A percentile compares a stretch with the other conserved stretches of the same genome.
phyloP scores from a whole-genome alignment of 805 yeast species.

The Kregervanrija fluxuum region DNA sequence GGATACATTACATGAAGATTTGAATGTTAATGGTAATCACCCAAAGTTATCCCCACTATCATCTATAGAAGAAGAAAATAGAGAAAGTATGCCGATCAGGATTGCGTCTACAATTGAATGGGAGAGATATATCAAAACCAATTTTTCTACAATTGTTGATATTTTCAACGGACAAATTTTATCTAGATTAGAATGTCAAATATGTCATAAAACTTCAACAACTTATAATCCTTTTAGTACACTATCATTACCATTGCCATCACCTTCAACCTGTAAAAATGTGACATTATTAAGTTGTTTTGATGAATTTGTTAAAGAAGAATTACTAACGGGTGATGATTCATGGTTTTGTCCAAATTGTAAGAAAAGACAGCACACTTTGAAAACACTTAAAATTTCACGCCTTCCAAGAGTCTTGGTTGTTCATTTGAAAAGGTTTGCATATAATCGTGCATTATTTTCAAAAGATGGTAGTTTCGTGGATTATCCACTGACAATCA shows the following conservation, averaged over 20 bases:
- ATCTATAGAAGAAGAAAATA: slow-evolving; percentile 44
- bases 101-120: slow-evolving; percentile 85
- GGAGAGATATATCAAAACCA: slow-evolving; percentile 77
- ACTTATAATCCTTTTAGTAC: slow-evolving; percentile 80
- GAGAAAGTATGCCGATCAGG: slow-evolving; percentile 70
- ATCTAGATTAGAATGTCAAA: slow-evolving; percentile 67
- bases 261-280: slow-evolving; percentile 16
- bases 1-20: slow-evolving; percentile 77
- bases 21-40: slow-evolving; percentile 58
- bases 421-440: slow-evolving; percentile 81
- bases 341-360: slow-evolving; percentile 83
- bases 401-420: slow-evolving; percentile 72
- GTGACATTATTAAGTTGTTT: slow-evolving; percentile 41
- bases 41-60: slow-evolving; percentile 52
- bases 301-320: slow-evolving; percentile 68
- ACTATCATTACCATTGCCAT: slow-evolving; percentile 74
- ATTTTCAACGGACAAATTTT: slow-evolving; percentile 84
- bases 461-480: slow-evolving; percentile 60
- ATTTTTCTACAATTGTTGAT: slow-evolving; percentile 74
- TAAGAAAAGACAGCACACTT: slow-evolving; percentile 50
- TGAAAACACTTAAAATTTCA: slow-evolving; percentile 66
- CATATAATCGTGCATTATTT: slow-evolving; percentile 36
- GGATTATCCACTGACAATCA: slow-evolving; percentile 50
- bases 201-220: slow-evolving; percentile 72
- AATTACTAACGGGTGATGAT: slow-evolving; percentile 67